These are phyloP conservation scores for Candida adriatica DNA, from an alignment of 805 yeast genomes.

Conservation along the genomic window DNA sequence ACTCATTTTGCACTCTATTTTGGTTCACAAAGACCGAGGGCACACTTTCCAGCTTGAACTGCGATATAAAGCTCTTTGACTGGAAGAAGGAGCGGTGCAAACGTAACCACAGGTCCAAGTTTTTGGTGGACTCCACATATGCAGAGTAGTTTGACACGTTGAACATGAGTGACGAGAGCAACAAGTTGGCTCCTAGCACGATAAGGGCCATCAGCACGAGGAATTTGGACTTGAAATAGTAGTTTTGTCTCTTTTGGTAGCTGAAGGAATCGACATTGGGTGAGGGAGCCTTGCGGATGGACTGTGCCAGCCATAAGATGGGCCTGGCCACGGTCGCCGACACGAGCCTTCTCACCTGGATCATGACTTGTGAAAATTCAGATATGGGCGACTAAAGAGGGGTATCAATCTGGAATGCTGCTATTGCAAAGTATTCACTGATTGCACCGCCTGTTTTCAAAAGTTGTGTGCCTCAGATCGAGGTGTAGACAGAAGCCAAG, in stretches of 20 bases:
- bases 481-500: too few relatives aligned
- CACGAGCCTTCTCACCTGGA: constrained; percentile 5
- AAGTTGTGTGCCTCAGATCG: too few relatives aligned
- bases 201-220: constrained; percentile 17
- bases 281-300: constrained; percentile 2
- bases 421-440: too few relatives aligned
- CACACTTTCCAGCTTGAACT: constrained; percentile 12
- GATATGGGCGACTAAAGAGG: too few relatives aligned
- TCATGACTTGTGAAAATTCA: too few relatives aligned
- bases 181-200: constrained; percentile 15
- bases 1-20: constrained; percentile 5
- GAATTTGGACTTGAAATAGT: constrained; percentile 19
- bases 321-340: constrained; percentile 4
- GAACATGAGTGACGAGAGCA: constrained; percentile 16
- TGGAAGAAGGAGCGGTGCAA: constrained; percentile 18
- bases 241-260: constrained; percentile 11
- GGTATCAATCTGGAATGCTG: too few relatives aligned
- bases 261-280: constrained; percentile 3
- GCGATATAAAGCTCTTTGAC: constrained; percentile 13
- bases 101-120: constrained; percentile 14
- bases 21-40: constrained; percentile 3
- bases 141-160: constrained; percentile 16
- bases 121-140: constrained; percentile 15
- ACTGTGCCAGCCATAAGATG: constrained; percentile 1
- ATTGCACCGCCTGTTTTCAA: too few relatives aligned